Percentiles rank a stretch among this genome's conserved stretches.
These are phyloP conservation scores for Betula pendula DNA, from an alignment of 306 rosid species.

Conservation along the genomic window DNA sequence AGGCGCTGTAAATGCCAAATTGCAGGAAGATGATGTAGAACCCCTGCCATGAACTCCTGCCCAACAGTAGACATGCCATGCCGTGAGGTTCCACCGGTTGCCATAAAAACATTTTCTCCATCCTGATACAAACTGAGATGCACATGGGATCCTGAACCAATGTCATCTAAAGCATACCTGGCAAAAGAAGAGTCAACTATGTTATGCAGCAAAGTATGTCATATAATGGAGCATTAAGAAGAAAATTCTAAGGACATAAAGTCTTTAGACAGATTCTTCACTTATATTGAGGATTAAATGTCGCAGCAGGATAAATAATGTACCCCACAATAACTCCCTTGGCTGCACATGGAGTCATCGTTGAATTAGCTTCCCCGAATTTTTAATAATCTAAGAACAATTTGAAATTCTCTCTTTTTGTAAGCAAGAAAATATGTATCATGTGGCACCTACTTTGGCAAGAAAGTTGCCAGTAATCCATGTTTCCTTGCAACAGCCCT, in stretches of 20 bases:
- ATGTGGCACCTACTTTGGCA: constrained; percentile 75
- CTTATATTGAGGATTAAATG: background rate
- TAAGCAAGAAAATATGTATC: background rate
- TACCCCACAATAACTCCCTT: background rate
- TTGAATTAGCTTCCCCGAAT: background rate
- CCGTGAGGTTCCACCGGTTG: constrained; percentile 52
- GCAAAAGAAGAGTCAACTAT: constrained; percentile 27
- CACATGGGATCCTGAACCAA: constrained; percentile 92
- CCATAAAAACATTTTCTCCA: constrained; percentile 77
- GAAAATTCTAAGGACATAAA: constrained; percentile 1
- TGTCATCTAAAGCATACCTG: constrained; percentile 73
- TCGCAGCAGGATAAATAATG: background rate
- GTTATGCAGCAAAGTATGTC: constrained; percentile 22
- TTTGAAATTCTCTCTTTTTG: background rate
- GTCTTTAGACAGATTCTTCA: constrained; percentile 3
- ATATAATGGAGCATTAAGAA: background rate
- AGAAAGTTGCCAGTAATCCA: constrained; percentile 78
- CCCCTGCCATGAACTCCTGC: constrained; percentile 91
- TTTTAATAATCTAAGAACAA: background rate
- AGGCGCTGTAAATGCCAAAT: constrained; percentile 77
- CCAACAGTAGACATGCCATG: constrained; percentile 79
- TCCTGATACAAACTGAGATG: constrained; percentile 82
- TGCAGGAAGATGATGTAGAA: constrained; percentile 70
- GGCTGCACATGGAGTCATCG: background rate
- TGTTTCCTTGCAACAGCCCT: constrained; percentile 76